Conservation (phyloP, 2,329 filamentous ascomycete genomes). For the Sphaceloma murrayae region DNA sequence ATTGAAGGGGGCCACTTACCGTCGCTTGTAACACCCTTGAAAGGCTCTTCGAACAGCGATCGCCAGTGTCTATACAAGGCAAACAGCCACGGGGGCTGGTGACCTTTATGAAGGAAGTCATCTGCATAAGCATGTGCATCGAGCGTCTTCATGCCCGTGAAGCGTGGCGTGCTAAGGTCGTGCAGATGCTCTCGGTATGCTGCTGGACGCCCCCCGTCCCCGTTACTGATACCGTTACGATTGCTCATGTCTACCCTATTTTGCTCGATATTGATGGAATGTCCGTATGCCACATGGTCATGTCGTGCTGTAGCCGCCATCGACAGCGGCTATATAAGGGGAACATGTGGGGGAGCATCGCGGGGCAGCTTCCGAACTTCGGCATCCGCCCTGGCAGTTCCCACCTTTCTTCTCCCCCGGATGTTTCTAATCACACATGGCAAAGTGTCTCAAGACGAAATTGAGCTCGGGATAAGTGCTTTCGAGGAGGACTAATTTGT, state of each 20-base stretch:
- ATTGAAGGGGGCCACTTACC: conserved; percentile 35
- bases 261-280: too few relatives aligned
- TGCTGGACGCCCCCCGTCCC: background rate
- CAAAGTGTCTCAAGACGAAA: too few relatives aligned
- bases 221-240: background rate
- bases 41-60: conserved; percentile 48
- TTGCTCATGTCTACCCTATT: too few relatives aligned
- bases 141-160: conserved; percentile 52
- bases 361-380: conserved; percentile 9
- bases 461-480: too few relatives aligned
- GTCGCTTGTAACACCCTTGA: conserved; percentile 59
- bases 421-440: background rate
- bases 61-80: conserved; percentile 20
- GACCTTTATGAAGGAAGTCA: conserved; percentile 19
- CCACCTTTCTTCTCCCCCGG: background rate
- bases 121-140: conserved; percentile 51
- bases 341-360: conserved; percentile 1
- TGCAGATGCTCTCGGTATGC: conserved; percentile 50
- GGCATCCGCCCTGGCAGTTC: conserved; percentile 8
- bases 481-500: too few relatives aligned
- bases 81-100: conserved; percentile 24
- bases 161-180: conserved; percentile 49
- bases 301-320: background rate
- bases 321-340: background rate
- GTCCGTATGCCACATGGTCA: background rate